phyloP scores from a whole-genome alignment of 2,329 filamentous ascomycete species.

The Thermomyces lanuginosus region DNA sequence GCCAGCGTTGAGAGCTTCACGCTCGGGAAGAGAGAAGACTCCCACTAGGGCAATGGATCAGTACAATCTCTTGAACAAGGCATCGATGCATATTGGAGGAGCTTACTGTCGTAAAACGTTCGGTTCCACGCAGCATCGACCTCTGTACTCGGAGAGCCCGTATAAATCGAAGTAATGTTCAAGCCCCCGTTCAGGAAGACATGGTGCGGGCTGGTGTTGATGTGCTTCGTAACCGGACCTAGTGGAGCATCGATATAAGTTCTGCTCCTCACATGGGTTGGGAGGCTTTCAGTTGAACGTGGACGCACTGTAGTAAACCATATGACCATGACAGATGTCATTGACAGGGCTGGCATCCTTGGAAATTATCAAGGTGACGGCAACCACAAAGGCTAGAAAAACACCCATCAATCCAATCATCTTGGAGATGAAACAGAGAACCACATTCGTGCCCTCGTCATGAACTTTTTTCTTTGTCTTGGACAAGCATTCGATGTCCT shows the following conservation, averaged over 20 bases:
- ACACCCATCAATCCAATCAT: too few species aligned
- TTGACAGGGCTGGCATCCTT: too few species aligned
- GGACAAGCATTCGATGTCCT: too few species aligned
- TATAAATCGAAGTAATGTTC: slow-evolving; percentile 4
- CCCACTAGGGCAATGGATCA: slow-evolving; percentile 2
- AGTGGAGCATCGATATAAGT: too few species aligned
- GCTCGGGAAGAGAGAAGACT: slow-evolving; percentile 4
- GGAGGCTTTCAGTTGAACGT: too few species aligned
- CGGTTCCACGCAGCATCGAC: slow-evolving; percentile 8
- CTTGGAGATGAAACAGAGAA: too few species aligned
- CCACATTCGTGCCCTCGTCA: too few species aligned
- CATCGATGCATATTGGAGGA: not conserved
- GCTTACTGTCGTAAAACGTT: slow-evolving; percentile 3
- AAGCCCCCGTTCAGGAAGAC: slow-evolving; percentile 3
- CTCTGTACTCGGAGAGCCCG: slow-evolving; percentile 4
- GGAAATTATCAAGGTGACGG: too few species aligned
- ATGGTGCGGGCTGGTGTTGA: slow-evolving; percentile 2
- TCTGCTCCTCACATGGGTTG: too few species aligned
- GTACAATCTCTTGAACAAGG: not conserved
- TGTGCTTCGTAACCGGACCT: slow-evolving; percentile 4
- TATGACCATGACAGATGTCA: slow-evolving; percentile 2
- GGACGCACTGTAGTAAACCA: slow-evolving; percentile 2
- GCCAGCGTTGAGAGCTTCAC: slow-evolving; percentile 3
- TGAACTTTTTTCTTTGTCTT: too few species aligned
- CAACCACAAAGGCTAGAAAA: too few species aligned